Conservation (phyloP, 108 stramenopile genomes). For the Cyclotella choctawhatcheeana region DNA sequence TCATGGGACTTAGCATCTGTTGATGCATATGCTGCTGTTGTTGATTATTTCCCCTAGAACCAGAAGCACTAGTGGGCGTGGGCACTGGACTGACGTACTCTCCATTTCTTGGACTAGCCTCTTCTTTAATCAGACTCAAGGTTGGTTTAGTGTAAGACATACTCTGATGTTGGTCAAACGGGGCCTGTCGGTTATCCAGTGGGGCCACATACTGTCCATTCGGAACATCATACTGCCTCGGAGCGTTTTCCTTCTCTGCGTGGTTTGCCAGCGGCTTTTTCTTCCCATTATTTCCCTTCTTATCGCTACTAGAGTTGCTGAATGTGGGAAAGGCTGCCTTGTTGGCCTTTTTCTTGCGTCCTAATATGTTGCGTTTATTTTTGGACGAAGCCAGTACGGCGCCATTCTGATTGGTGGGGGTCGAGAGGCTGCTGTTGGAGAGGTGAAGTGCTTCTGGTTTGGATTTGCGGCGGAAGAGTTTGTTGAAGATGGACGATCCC, state of each 20-base stretch:
- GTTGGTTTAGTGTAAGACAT: slow-evolving; percentile 24
- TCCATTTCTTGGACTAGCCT: slow-evolving; percentile 17
- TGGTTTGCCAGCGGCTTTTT: neutral
- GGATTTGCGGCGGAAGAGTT: slow-evolving; percentile 42
- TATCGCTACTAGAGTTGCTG: neutral
- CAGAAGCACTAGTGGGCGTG: too few relatives aligned
- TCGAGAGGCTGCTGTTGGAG: slow-evolving; percentile 9
- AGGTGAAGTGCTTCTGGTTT: slow-evolving; percentile 12
- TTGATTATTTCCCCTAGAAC: too few relatives aligned
- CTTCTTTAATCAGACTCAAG: slow-evolving; percentile 29
- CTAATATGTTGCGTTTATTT: slow-evolving; percentile 26
- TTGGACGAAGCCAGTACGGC: neutral
- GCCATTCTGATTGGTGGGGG: slow-evolving; percentile 1
- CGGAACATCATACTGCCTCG: neutral
- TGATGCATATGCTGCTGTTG: too few relatives aligned
- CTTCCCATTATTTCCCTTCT: neutral
- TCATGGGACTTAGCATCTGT: slow-evolving; percentile 34
- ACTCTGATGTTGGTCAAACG: slow-evolving; percentile 14
- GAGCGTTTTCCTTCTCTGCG: slow-evolving; percentile 17
- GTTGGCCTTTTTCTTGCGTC: slow-evolving; percentile 43
- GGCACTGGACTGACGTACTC: neutral
- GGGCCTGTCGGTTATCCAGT: neutral
- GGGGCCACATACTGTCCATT: neutral
- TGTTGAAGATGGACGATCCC: slow-evolving; percentile 34
- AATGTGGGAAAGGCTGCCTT: slow-evolving; percentile 37